Base-by-base conservation (phyloP, 163 green algal genomes). In the Smithsoniella earleae region DNA sequence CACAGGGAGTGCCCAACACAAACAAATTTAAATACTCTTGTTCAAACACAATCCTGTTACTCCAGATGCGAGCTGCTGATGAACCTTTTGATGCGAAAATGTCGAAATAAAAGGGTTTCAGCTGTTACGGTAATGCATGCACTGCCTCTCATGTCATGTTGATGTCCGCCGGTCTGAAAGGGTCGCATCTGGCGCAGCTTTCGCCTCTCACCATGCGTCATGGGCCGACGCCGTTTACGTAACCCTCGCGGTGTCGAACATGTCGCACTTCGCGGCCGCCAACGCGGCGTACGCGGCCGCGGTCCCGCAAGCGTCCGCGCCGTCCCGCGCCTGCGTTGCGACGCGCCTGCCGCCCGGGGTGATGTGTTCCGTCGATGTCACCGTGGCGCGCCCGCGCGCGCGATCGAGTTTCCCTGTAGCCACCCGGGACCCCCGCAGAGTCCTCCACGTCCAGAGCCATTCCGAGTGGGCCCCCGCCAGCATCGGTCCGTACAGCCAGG, bases 401-500 rank as follows among this genome's bases (percentile, higher is more conserved):
- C n/a, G n/a, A n/a, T n/a, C n/a, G n/a, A n/a, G n/a, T n/a, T n/a
- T n/a, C n/a, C n/a, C n/a, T n/a, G n/a, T n/a, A n/a, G n/a, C n/a
- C n/a, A n/a, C n/a, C n/a, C n/a, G n/a, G n/a, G n/a, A n/a, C n/a
- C n/a, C n/a, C n/a, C 77, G 78, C 28, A 77, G 74, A 2, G 85
- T 96, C 63, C 82, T 98, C 72, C 94, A 98, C 78, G 94, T 98
- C 77, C 92, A 97, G 83, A 94, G 85, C 81, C 88, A 97, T 46
- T 96, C 88, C 3, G 37, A 66, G 34, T 98, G 94, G 94, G 94
- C 94, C 20, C 94, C 94, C 4, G 80, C 78, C 30, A 97, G 93
- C 85, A 97, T 98, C 73, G 94, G 94, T 3, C 94, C 94, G 5
- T 98, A 98, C 88, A 91, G 81, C 80, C 93, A 98, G 82, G 79